Base-by-base conservation (phyloP, 2,329 filamentous ascomycete genomes). In the Phyllosticta capitalensis region DNA sequence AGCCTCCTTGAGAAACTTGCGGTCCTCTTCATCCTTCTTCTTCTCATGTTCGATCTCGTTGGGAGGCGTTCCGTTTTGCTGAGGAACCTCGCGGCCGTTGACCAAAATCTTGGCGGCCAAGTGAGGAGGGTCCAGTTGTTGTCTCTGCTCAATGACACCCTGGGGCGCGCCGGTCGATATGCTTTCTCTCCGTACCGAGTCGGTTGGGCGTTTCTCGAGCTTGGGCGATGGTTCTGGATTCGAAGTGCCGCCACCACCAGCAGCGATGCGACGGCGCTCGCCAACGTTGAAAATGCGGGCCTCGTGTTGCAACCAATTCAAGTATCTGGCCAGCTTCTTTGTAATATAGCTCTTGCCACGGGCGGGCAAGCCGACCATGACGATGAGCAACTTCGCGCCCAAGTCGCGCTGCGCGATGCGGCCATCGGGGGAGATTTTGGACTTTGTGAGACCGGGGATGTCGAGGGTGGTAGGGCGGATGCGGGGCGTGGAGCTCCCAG, bases 291-390 rank as follows among this genome's bases (percentile, higher is more conserved):
- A 99, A 66, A 99, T 96, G 65, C 82, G 83, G 12, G 92, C 94
- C 68, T 96, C 90, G 74, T 99, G 92, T 70, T 99, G 94, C 68
- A 96, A 85, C 94, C 94, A 99, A 55, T 95, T 92, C 55, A 99
- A 78, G 71, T 97, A 99, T 63, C 94, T 84, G 61, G 94, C 89
- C 63, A 99, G 83, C 77, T 99, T 99, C 79, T 97, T 97, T 63
- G 94, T 97, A 68, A 99, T 95, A 75, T 99, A 99, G 59, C 92
- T 96, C 77, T 99, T 99, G 71, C 94, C 94, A 68, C 94, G 82
- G 9, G 94, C 94, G 2, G 94, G 94, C 67, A 99, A 78, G 64
- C 94, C 94, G 62, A 99, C 94, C 94, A 99, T 99, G 72, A 99
- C 86, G 68, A 99, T 95, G 70, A 97, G 90, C 63, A 99, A 80